Conservation (phyloP, 1,284 basidiomycete genomes). For the Puccinia brachypodii region DNA sequence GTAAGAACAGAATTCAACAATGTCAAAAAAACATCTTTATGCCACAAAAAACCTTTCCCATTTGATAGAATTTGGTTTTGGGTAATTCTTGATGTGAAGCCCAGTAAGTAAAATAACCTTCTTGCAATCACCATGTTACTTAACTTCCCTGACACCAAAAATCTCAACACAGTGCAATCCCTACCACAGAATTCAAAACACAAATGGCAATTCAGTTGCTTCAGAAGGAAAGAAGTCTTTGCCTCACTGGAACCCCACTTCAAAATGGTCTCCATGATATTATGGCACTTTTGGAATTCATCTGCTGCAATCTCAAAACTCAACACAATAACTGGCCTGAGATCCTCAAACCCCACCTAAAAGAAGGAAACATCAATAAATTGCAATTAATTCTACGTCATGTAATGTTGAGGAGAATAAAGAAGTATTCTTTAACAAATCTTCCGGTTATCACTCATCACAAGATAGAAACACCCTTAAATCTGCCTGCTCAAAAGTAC, state of each 20-base stretch:
- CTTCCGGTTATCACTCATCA: background rate
- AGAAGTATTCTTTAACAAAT: background rate
- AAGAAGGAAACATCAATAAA: background rate
- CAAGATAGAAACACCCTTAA: background rate
- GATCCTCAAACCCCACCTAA: background rate
- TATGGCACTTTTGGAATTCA: slow-evolving; percentile 92
- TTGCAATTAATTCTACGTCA: background rate
- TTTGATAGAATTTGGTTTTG: slow-evolving; percentile 71
- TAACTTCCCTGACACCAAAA: background rate
- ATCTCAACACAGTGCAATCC: slow-evolving; percentile 65
- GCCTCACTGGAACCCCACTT: slow-evolving; percentile 93
- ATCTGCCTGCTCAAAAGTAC: background rate
- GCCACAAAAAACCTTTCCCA: background rate
- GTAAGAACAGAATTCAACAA: background rate
- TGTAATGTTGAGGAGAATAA: background rate
- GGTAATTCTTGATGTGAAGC: slow-evolving; percentile 96
- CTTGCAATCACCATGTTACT: background rate
- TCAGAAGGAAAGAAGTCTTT: slow-evolving; percentile 85
- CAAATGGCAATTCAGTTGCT: slow-evolving; percentile 93
- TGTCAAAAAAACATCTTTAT: background rate
- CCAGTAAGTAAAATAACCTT: no score
- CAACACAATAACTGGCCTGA: background rate
- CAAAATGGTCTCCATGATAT: slow-evolving; percentile 99
- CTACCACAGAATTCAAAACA: slow-evolving; percentile 88
- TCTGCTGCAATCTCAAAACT: slow-evolving; percentile 69